These are phyloP conservation scores for Gamarada debralockiae DNA, from an alignment of 495 filamentous ascomycete genomes.

Conservation along the genomic window DNA sequence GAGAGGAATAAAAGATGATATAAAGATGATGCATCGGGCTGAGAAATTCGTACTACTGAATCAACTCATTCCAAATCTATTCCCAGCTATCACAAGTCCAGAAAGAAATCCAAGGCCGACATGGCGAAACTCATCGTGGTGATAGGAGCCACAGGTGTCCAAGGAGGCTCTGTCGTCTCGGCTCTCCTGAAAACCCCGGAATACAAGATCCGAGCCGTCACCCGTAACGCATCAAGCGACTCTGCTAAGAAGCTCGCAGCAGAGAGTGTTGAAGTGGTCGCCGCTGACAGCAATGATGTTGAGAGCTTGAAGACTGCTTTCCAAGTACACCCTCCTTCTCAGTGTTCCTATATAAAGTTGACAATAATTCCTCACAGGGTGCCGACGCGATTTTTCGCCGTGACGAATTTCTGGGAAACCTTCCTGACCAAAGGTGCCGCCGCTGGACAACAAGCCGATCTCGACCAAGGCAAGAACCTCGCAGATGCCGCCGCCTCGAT, in stretches of 20 bases:
- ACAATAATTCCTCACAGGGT: not conserved
- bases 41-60: too few species aligned
- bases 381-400: not conserved
- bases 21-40: too few species aligned
- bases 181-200: constrained; percentile 25
- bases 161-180: constrained; percentile 38
- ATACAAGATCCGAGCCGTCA: constrained; percentile 37
- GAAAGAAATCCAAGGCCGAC: too few species aligned
- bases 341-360: not conserved
- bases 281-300: not conserved
- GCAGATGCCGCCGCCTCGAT: constrained; percentile 34
- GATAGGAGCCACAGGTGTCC: constrained; percentile 41
- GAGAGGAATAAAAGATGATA: too few species aligned
- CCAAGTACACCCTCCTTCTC: not conserved
- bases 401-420: not conserved
- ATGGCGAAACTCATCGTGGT: constrained; percentile 17
- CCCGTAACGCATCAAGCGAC: constrained; percentile 31
- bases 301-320: not conserved
- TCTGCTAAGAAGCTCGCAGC: constrained; percentile 33
- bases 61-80: too few species aligned
- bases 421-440: constrained; percentile 17
- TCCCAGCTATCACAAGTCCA: too few species aligned
- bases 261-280: not conserved
- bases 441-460: constrained; percentile 29
- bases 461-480: constrained; percentile 33